Evolutionary conservation across 768 basidiomycete genomes (phyloP).

Genomic region (Panellus pusillus): DNA sequence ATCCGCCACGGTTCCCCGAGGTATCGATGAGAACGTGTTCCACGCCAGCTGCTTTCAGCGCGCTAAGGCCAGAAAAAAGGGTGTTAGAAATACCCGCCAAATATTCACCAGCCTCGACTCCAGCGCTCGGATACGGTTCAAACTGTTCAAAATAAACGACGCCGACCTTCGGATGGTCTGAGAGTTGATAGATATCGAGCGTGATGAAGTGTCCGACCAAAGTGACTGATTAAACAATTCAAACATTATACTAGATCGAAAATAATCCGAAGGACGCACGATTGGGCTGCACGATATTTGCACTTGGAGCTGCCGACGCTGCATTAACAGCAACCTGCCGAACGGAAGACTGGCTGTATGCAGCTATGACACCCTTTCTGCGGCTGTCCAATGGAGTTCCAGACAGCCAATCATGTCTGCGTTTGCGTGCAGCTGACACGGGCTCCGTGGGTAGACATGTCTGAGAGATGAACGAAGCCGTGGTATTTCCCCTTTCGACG

Average conservation of each 20-base stretch:
- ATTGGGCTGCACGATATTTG: conserved; percentile 13
- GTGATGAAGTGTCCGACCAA: conserved; percentile 23
- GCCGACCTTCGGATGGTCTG: conserved; percentile 20
- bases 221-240: conserved; percentile 6
- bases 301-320: background rate
- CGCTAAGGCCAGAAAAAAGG: conserved; percentile 16
- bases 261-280: background rate
- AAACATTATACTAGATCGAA: background rate
- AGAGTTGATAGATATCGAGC: conserved; percentile 23
- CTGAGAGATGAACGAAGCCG: conserved; percentile 6
- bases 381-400: conserved; percentile 8
- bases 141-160: conserved; percentile 24
- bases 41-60: conserved; percentile 19
- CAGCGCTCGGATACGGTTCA: conserved; percentile 14
- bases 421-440: background rate
- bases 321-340: conserved; percentile 5
- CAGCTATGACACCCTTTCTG: conserved; percentile 8
- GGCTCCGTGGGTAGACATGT: conserved; percentile 2
- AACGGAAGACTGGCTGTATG: no score
- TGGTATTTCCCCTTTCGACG: no score
- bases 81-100: conserved; percentile 21
- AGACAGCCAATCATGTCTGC: background rate
- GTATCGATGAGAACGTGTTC: conserved; percentile 19
- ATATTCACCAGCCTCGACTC: conserved; percentile 5
- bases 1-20: conserved; percentile 20